Evolutionary conservation across 2,329 filamentous ascomycete species (phyloP), one percentile per base, ranked within the genome.

Genomic region (Cyphellophora europaea): DNA sequence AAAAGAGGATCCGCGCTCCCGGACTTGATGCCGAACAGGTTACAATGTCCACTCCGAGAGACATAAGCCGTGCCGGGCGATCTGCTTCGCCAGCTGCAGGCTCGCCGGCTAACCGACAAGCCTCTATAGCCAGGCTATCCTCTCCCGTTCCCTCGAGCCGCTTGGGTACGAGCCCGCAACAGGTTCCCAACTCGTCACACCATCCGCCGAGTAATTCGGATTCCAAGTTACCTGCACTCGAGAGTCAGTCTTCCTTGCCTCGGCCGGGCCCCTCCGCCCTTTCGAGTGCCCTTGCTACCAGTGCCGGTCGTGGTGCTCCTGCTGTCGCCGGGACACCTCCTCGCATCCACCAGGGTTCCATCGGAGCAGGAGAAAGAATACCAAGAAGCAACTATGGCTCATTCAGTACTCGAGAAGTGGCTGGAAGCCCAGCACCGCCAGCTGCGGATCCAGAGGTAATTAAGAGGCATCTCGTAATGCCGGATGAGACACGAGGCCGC

Each of bases 391-490:
- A 81, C 51, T 93, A 91, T 57, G 89, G 87, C 35, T 94, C 87
- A 6, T 87, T 93, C 50, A 35, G 18, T 44, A 74, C 75, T 32
- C 73, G 79, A 45, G 70, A 72, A 27, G 73, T 61, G 42, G 67
- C 55, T 53, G 58, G 30, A 53, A 65, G 68, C 31, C 61, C 67
- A 27, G 76, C 69, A 14, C 77, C n/a, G n/a, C 80, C 4, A 81
- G 80, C 53, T 11, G 88, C 96, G 61, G 86, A 96, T 51, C 82
- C 87, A 11, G 88, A 95, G 55, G 85, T 96, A 35, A 74, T 98
- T 46, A 87, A 80, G 56, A 74, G 89, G 47, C 91, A 98, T 67
- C 63, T 93, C 50, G 85, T 95, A 13, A 76, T 81, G 52, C 78
- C 82, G n/a, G 61, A 63, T 37, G 55, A 65, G 43, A 52, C 53